phyloP scores from a whole-genome alignment of 202 grass and related monocot genomes.

The Carex sylvatica region DNA sequence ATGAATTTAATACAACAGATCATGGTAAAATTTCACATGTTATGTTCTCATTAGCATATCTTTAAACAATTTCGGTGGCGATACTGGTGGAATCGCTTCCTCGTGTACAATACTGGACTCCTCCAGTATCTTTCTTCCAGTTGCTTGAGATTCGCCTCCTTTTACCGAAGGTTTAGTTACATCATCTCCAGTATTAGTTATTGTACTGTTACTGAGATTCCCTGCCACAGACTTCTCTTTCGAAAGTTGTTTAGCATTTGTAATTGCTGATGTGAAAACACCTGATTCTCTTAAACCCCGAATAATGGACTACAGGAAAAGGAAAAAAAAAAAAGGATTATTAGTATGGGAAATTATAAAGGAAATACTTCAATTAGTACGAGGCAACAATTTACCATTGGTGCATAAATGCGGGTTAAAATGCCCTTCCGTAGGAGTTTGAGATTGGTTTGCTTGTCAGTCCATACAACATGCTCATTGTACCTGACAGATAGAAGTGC shows the following conservation, averaged over 20 bases:
- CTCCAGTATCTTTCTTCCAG: constrained; percentile 71
- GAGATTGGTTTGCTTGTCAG: constrained; percentile 75
- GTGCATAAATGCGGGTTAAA: constrained; percentile 89
- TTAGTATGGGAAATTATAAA: constrained; percentile 13
- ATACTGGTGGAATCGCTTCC: constrained; percentile 70
- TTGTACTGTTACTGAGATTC: constrained; percentile 36
- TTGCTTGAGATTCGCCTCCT: constrained; percentile 39
- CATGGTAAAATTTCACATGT: constrained; percentile 10
- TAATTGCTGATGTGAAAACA: constrained; percentile 62
- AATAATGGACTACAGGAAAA: constrained; percentile 66
- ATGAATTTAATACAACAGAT: constrained; percentile 2
- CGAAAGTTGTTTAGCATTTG: constrained; percentile 57
- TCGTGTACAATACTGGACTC: constrained; percentile 46
- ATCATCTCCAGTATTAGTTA: constrained; percentile 29
- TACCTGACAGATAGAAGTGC: constrained; percentile 52
- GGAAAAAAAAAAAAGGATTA: neutral
- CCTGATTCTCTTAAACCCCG: constrained; percentile 87
- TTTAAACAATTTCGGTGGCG: constrained; percentile 47
- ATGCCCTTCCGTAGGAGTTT: constrained; percentile 92
- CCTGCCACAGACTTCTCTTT: constrained; percentile 44
- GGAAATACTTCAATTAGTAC: constrained; percentile 4
- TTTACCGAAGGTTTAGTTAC: constrained; percentile 24
- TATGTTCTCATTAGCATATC: constrained; percentile 35
- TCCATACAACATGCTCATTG: constrained; percentile 90
- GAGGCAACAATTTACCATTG: constrained; percentile 50